Evolutionary conservation across 495 filamentous ascomycete species (phyloP).

Genomic region (Lophiotrema nucula): DNA sequence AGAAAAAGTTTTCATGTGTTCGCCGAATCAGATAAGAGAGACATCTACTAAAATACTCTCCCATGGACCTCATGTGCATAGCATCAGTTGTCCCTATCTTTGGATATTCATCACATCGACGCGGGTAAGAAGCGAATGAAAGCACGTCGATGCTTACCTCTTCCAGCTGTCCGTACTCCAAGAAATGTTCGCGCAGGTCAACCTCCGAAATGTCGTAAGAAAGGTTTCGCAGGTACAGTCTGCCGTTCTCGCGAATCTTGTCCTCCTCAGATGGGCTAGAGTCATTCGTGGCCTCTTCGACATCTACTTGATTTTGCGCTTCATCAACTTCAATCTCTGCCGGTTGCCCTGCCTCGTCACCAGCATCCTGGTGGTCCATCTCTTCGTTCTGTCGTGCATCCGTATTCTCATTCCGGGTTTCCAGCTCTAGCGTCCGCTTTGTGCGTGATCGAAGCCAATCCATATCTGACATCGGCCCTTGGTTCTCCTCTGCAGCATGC

Average conservation of each 20-base stretch:
- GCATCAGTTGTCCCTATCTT: slow-evolving; percentile 99
- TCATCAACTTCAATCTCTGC: not conserved
- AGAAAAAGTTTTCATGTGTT: not conserved
- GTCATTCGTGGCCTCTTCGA: slow-evolving; percentile 36
- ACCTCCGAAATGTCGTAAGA: slow-evolving; percentile 76
- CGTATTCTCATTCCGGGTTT: too few relatives aligned
- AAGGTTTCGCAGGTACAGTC: slow-evolving; percentile 87
- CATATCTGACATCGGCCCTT: slow-evolving; percentile 60
- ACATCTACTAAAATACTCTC: slow-evolving; percentile 79
- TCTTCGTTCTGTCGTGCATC: not conserved
- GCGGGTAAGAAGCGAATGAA: slow-evolving; percentile 29
- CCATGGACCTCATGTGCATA: slow-evolving; percentile 62
- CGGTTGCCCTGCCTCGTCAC: not conserved
- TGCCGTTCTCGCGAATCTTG: slow-evolving; percentile 55
- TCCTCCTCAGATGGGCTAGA: slow-evolving; percentile 40
- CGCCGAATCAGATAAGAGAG: slow-evolving; percentile 56
- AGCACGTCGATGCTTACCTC: slow-evolving; percentile 71
- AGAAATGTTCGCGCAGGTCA: slow-evolving; percentile 70
- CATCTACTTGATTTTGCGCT: slow-evolving; percentile 24
- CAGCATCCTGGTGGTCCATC: not conserved
- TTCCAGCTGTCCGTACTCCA: slow-evolving; percentile 67
- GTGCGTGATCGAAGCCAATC: slow-evolving; percentile 95
- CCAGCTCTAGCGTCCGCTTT: slow-evolving; percentile 82
- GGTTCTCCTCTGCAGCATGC: slow-evolving; percentile 1
- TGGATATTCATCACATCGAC: slow-evolving; percentile 81